Evolutionary conservation across 352 stramenopile genomes (phyloP).

Genomic region (Phytophthora pseudosyringae): DNA sequence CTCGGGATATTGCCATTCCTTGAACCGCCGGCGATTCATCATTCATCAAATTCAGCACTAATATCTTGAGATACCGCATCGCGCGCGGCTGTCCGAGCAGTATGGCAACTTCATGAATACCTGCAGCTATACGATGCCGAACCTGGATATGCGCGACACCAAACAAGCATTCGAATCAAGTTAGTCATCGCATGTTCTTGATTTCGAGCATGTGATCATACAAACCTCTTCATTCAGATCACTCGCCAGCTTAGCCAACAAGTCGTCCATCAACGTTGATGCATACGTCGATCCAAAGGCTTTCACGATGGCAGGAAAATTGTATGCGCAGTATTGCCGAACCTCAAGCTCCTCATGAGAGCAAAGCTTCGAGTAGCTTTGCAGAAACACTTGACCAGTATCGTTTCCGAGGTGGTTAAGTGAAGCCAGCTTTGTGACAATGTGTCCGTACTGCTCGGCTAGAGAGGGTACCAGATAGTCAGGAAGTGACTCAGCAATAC

Average conservation of each 20-base stretch:
- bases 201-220: background rate
- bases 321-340: slow-evolving; percentile 74
- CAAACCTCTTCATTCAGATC: slow-evolving; percentile 58
- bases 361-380: slow-evolving; percentile 70
- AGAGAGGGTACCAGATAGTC: slow-evolving; percentile 65
- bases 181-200: background rate
- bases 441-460: slow-evolving; percentile 57
- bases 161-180: background rate
- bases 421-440: slow-evolving; percentile 71
- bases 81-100: slow-evolving; percentile 67
- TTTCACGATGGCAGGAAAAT: slow-evolving; percentile 82
- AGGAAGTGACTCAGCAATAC: slow-evolving; percentile 57
- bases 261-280: slow-evolving; percentile 74
- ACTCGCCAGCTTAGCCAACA: slow-evolving; percentile 64
- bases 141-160: slow-evolving; percentile 35
- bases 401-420: slow-evolving; percentile 69
- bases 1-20: slow-evolving; percentile 61
- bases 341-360: slow-evolving; percentile 63
- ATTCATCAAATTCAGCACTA: slow-evolving; percentile 63
- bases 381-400: slow-evolving; percentile 53
- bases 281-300: slow-evolving; percentile 64
- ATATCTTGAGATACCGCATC: slow-evolving; percentile 65
- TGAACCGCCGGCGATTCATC: slow-evolving; percentile 71
- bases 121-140: slow-evolving; percentile 67
- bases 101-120: slow-evolving; percentile 76